phyloP scores from a whole-genome alignment of 2,329 filamentous ascomycete genomes.

The Trichophyton mentagrophytes region DNA sequence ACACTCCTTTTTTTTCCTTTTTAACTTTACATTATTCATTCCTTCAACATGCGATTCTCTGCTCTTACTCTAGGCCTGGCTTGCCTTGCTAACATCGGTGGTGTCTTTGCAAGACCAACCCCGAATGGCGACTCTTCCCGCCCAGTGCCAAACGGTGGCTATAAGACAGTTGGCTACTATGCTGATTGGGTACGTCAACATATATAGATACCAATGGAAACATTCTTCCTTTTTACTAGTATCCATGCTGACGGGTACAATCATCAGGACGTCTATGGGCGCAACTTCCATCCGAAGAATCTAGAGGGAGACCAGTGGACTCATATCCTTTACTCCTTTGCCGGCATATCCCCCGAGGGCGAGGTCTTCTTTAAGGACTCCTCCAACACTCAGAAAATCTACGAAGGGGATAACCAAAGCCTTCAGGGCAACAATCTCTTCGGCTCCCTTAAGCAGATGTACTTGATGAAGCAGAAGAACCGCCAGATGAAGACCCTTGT shows the following conservation, averaged over 20 bases:
- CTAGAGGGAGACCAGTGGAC: constrained; percentile 70
- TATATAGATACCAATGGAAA: not conserved
- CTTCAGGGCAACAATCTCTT: constrained; percentile 60
- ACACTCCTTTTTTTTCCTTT: not conserved
- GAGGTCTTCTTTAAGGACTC: constrained; percentile 64
- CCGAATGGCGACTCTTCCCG: not conserved
- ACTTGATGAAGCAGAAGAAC: constrained; percentile 60
- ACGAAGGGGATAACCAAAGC: constrained; percentile 52
- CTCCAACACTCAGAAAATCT: constrained; percentile 59
- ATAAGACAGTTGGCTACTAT: constrained; percentile 10
- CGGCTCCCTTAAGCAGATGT: constrained; percentile 66
- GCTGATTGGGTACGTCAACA: constrained; percentile 10
- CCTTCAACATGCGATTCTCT: constrained; percentile 3
- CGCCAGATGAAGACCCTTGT: constrained; percentile 67
- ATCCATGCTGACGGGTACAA: not conserved
- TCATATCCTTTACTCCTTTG: constrained; percentile 83
- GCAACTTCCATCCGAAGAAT: constrained; percentile 74
- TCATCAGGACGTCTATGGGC: constrained; percentile 63
- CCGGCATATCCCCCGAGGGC: constrained; percentile 65
- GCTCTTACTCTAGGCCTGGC: constrained; percentile 4
- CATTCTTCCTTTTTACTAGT: not conserved
- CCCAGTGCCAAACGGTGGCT: not conserved
- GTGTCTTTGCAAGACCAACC: not conserved
- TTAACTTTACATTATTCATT: not conserved
- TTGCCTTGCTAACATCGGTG: constrained; percentile 2